A percentile compares a stretch with the other conserved stretches of the same genome.
Evolutionary conservation across 768 basidiomycete species (phyloP).

Genomic region (Leccinum uliginosum): DNA sequence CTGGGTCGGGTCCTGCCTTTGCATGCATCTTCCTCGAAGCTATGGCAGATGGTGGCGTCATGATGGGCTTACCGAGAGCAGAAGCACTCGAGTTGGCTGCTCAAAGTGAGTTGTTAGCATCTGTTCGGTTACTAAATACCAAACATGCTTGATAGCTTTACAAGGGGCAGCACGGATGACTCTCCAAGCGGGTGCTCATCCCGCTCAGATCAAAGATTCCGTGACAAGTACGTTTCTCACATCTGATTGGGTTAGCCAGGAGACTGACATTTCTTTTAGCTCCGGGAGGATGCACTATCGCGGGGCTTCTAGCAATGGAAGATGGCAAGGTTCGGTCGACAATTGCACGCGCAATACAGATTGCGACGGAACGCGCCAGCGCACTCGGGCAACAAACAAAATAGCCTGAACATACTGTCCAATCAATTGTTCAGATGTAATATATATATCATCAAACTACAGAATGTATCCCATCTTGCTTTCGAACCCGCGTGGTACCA

Average conservation of each 20-base stretch:
- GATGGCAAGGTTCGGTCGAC: slow-evolving; percentile 92
- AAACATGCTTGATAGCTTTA: slow-evolving; percentile 52
- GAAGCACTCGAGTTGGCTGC: slow-evolving; percentile 95
- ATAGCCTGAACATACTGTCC: slow-evolving; percentile 30
- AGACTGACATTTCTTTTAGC: slow-evolving; percentile 45
- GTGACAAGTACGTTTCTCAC: slow-evolving; percentile 77
- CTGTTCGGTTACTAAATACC: neutral
- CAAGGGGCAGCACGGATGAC: slow-evolving; percentile 98
- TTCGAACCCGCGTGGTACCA: slow-evolving; percentile 30
- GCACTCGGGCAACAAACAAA: slow-evolving; percentile 72
- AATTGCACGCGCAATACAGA: slow-evolving; percentile 91
- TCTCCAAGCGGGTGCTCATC: slow-evolving; percentile 82
- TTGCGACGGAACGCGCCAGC: slow-evolving; percentile 86
- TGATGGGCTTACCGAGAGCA: slow-evolving; percentile 96
- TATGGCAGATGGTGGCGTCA: slow-evolving; percentile 98
- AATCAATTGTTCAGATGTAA: neutral
- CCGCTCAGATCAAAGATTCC: slow-evolving; percentile 94
- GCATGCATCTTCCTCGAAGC: slow-evolving; percentile 96
- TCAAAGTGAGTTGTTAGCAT: slow-evolving; percentile 64
- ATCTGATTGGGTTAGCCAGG: neutral
- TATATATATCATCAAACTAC: neutral
- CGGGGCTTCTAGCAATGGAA: slow-evolving; percentile 91
- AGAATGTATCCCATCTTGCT: slow-evolving; percentile 31
- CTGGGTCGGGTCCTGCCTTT: slow-evolving; percentile 95
- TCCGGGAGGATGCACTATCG: slow-evolving; percentile 97